These are phyloP conservation scores for Eustoma russellianum DNA, from an alignment of 257 asterid genomes.

Conservation along the genomic window DNA sequence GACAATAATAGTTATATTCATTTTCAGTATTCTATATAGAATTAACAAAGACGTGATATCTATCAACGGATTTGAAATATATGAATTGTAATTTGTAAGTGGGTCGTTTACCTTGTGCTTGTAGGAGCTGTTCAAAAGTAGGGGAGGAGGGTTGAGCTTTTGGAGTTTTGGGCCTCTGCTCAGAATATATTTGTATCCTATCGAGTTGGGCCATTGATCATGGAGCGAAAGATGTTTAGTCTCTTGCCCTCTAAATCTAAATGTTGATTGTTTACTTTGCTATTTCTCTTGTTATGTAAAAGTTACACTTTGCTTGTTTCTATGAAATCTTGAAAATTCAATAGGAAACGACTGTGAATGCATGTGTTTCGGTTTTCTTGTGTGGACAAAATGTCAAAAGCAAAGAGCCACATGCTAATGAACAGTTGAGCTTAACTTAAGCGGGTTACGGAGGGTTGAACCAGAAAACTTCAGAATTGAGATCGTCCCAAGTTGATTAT, in stretches of 20 bases:
- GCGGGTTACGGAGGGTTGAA: neutral
- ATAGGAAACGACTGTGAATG: slow-evolving; percentile 15
- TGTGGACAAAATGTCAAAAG: slow-evolving; percentile 18
- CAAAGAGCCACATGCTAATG: slow-evolving; percentile 5
- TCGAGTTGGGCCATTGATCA: slow-evolving; percentile 17
- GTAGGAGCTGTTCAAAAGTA: slow-evolving; percentile 52
- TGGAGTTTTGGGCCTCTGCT: slow-evolving; percentile 31
- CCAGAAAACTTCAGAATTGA: no score
- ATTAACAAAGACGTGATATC: no score
- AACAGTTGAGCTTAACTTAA: neutral
- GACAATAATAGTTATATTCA: no score
- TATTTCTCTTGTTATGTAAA: neutral
- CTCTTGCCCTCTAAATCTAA: no score
- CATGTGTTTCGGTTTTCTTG: slow-evolving; percentile 26
- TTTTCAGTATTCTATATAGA: no score
- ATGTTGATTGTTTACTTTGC: neutral
- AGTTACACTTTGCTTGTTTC: neutral
- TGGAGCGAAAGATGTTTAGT: no score
- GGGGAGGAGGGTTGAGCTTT: slow-evolving; percentile 35
- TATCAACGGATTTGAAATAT: no score
- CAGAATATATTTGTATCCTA: neutral
- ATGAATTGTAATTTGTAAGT: no score
- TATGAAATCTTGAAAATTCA: slow-evolving; percentile 1
- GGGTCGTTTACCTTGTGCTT: slow-evolving; percentile 10
- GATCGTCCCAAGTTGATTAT: no score